Evolutionary conservation across 352 stramenopile species (phyloP), one percentile per base, ranked within the genome.

Genomic region (Globisporangium yorkense): DNA sequence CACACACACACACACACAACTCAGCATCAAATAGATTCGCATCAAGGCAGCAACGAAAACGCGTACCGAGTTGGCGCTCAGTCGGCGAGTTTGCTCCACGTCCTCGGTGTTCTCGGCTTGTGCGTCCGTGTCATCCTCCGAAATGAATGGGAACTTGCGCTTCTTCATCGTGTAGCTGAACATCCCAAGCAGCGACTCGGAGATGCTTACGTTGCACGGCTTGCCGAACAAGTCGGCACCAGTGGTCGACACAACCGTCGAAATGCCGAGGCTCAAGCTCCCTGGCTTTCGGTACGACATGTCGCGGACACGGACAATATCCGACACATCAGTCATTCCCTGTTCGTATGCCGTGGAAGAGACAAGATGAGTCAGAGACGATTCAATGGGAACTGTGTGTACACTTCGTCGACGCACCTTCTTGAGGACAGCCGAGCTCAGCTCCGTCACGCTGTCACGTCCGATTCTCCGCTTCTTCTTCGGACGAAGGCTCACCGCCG

Each of bases 81-180:
- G 77, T 31, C 79, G 79, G 27, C 83, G 78, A 21, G 75, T 86
- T 44, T 88, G 65, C 49, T 94, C 84, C 48, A 90, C 74, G n/a
- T 77, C 69, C 4, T 56, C 56, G 18, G 83, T 62, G 33, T 71
- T 45, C 7, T 52, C 40, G 71, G 35, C 64, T 64, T 54, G 54
- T 56, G 15, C 57, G 20, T 39, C 37, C 21, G 54, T 39, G 4
- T 62, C 58, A 8, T 71, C 50, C 29, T 66, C 67, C 1, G 48
- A 61, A 27, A 71, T 61, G 55, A 91, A 92, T 33, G 78, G 83
- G 46, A 93, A 88, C 51, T 89, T 95, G 18, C 72, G 71, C 70
- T 92, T 92, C 67, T 84, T 91, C 87, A 94, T 94, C 1, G 81
- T 94, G 51, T 80, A 59, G 55, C 77, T 76, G 53, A 93, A 94